Evolutionary conservation across 2,329 filamentous ascomycete species (phyloP), one percentile per base, ranked within the genome.

Genomic region (Periconia digitata): DNA sequence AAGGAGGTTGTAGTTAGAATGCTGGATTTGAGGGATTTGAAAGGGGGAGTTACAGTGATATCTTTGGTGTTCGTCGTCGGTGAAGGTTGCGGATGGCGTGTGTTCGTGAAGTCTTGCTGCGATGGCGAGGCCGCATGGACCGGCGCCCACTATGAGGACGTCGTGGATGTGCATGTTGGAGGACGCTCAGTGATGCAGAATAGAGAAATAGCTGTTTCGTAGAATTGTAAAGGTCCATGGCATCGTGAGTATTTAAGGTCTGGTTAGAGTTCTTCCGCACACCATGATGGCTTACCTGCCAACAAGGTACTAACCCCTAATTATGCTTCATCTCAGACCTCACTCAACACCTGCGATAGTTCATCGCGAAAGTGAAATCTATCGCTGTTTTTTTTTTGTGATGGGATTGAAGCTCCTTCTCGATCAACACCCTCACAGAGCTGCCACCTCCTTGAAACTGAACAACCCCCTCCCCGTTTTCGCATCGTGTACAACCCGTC

Each of bases 31-130:
- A 8, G 13, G 13, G 12, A 16, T 7, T 8, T 24, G 8, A 3
- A 6, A 8, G 24, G 13, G 24, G 18, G 21, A 22, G 8, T 40
- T 24, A 40, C 87, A 91, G 67, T 89, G 84, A 65, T 89, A 92
- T n/a, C 89, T 79, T 36, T 86, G 83, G 61, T 92, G 88, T 62
- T 92, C 89, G 56, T 89, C 87, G 63, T 92, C 88, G 0, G 89
- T 92, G 71, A 92, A 92, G 44, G 91, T 82, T 1, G 89, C 87
- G 0, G 86, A 89, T 0, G 89, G 89, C 0, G 86, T 87, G 46
- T 80, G 77, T 69, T 92, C 89, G 36, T 81, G 79, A 1, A 92
- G 78, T 3, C 89, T 81, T 1, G 87, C 84, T 8, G 89, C 87
- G 6, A 87, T 82, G 5, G 86, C 87, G 3, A 92, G 82, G 4